Base-by-base conservation (phyloP, 1,284 basidiomycete genomes). In the Sphaerobolus stellatus region DNA sequence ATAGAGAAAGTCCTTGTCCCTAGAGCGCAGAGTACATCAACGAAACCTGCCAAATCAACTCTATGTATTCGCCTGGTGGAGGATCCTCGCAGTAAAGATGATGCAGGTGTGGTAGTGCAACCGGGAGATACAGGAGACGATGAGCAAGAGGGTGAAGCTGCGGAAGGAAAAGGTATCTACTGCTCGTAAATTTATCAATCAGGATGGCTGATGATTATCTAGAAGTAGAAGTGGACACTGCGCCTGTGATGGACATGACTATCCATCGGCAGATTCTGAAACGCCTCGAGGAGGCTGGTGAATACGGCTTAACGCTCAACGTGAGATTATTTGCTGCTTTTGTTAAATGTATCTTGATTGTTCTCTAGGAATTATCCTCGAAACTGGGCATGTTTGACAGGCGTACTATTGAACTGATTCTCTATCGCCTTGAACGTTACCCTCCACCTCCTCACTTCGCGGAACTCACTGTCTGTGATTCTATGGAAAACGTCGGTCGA, bases 181-280 rank as follows among this genome's bases (percentile, higher is more conserved):
- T 4, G 34, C 25, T 28, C 24, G 27, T 36, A 27, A 33, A 25
- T 33, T 25, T 33, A 16, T 50, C 5, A 7, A 11, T 2, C 31
- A 29, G 14, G 7, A 30, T 40, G 0, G 20, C 28, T 25, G 22
- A 7, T 25, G 29, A n/a, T 7, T 24, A 41, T n/a, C 30, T n/a
- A 16, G 34, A 49, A 29, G 34, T 8, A 24, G 9, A 33, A 2
- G 28, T 38, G 24, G 20, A 9, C 18, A n/a, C n/a, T n/a, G 52
- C 46, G 49, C 48, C 48, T 6, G 27, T 52, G 3, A 66, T 76
- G 57, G 84, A 84, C 61, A 63, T 82, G 11, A 83, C 87, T 2
- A 75, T 92, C 48, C 87, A 92, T 61, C 82, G 82, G 56, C 91
- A 93, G 66, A 82, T 92, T 4, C 72, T 88, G 28, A 78, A 88